These are phyloP conservation scores for Nicotiana tabacum DNA, from an alignment of 257 asterid species.

Conservation along the genomic window DNA sequence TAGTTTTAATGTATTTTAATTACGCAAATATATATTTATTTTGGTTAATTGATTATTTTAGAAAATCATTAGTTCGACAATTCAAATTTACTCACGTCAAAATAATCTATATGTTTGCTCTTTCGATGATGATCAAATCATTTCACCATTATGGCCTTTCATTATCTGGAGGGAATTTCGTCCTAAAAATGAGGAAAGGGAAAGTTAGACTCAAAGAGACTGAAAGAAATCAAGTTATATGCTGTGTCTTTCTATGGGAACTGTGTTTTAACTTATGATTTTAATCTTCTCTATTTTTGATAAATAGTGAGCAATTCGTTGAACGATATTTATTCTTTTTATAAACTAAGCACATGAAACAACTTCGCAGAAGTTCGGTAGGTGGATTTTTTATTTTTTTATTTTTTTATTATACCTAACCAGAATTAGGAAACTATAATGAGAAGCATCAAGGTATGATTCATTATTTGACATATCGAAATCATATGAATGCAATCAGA, in stretches of 20 bases:
- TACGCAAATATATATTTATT: neutral
- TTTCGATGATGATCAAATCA: neutral
- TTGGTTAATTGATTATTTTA: no score
- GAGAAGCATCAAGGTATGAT: no score
- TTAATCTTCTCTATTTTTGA: neutral
- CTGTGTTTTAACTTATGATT: neutral
- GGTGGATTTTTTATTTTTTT: neutral
- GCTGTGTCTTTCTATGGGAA: neutral
- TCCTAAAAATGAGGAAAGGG: neutral
- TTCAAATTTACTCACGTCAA: no score
- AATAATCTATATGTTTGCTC: neutral
- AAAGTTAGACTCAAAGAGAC: neutral
- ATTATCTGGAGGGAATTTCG: no score
- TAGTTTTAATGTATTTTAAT: neutral
- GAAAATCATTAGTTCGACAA: no score
- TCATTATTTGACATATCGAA: no score
- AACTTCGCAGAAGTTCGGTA: neutral
- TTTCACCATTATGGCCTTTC: neutral
- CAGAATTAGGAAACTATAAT: neutral
- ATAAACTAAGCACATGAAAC: neutral
- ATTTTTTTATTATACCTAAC: neutral
- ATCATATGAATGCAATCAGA: neutral
- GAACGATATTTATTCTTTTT: neutral
- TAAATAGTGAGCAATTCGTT: neutral
- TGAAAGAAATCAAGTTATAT: neutral